A percentile compares a stretch with the other conserved stretches of the same genome.
Evolutionary conservation across 148 eudicot species (phyloP).

Genomic region (Nepenthes gracilis): DNA sequence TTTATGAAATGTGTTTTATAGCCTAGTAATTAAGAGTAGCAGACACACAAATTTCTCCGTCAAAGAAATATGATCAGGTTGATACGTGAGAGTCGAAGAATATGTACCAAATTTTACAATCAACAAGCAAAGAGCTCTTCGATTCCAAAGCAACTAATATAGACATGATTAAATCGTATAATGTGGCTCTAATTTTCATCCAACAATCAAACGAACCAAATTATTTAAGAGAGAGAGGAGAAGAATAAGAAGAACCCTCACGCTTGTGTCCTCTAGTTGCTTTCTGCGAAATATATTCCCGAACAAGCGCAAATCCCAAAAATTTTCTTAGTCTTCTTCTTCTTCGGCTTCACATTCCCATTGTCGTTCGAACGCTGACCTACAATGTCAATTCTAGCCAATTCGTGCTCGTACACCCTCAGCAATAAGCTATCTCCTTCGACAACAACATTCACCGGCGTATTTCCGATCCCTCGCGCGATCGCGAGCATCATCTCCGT

Average conservation of each 20-base stretch:
- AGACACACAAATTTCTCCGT: too few relatives aligned
- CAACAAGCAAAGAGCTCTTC: too few relatives aligned
- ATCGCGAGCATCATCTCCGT: conserved; percentile 42
- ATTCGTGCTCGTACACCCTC: conserved; percentile 27
- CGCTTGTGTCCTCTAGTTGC: background rate
- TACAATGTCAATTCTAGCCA: conserved; percentile 5
- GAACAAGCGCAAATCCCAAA: conserved; percentile 20
- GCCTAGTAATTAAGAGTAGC: too few relatives aligned
- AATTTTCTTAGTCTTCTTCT: conserved; percentile 17
- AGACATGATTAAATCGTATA: too few relatives aligned
- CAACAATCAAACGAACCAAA: too few relatives aligned
- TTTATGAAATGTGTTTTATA: too few relatives aligned
- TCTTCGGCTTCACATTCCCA: conserved; percentile 10
- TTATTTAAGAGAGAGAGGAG: background rate
- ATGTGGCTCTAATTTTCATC: too few relatives aligned
- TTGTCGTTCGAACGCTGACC: background rate
- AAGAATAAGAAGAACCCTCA: background rate
- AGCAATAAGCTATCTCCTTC: conserved; percentile 41
- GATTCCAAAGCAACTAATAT: too few relatives aligned
- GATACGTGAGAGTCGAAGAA: too few relatives aligned
- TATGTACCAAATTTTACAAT: too few relatives aligned
- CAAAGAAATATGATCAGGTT: too few relatives aligned
- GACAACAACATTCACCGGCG: conserved; percentile 34
- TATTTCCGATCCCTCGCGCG: conserved; percentile 44
- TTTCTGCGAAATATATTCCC: conserved; percentile 7